These are phyloP conservation scores for Cladosporium austrohemisphaericum DNA, from an alignment of 2,329 filamentous ascomycete species.

Conservation along the genomic window DNA sequence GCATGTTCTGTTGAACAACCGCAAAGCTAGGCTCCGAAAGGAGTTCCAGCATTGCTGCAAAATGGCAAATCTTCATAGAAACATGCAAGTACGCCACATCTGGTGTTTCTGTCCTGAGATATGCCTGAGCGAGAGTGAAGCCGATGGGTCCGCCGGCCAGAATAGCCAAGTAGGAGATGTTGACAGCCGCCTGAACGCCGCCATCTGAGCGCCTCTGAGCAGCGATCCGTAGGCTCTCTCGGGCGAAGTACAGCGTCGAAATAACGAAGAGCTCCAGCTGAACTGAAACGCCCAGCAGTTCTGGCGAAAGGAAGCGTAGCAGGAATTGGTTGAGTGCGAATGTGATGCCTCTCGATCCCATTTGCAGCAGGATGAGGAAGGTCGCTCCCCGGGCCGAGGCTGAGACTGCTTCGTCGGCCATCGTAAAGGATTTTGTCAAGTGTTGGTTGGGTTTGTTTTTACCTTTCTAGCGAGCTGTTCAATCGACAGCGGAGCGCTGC, in stretches of 20 bases:
- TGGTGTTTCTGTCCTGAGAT: conserved; percentile 54
- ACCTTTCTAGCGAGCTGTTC: background rate
- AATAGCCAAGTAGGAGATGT: conserved; percentile 79
- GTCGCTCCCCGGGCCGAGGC: conserved; percentile 68
- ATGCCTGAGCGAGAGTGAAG: conserved; percentile 62
- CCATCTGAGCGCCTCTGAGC: conserved; percentile 65
- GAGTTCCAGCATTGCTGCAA: conserved; percentile 68
- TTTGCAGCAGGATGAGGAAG: conserved; percentile 81
- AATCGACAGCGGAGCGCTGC: background rate
- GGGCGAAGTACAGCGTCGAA: conserved; percentile 88
- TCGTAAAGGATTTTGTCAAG: conserved; percentile 11
- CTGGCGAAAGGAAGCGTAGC: conserved; percentile 80
- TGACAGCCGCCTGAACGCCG: conserved; percentile 71
- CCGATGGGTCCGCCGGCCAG: conserved; percentile 54
- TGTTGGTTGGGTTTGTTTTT: background rate
- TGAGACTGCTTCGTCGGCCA: conserved; percentile 33
- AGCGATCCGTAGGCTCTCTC: conserved; percentile 87
- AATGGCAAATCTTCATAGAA: conserved; percentile 53
- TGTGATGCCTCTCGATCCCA: conserved; percentile 80
- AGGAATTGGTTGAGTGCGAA: conserved; percentile 91
- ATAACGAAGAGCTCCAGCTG: conserved; percentile 93
- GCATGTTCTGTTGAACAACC: conserved; percentile 74
- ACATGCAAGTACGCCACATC: conserved; percentile 60
- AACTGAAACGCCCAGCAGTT: conserved; percentile 76
- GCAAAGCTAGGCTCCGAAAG: conserved; percentile 85